phyloP scores from a whole-genome alignment of 2,329 filamentous ascomycete genomes.

The Sporothrix mexicana region DNA sequence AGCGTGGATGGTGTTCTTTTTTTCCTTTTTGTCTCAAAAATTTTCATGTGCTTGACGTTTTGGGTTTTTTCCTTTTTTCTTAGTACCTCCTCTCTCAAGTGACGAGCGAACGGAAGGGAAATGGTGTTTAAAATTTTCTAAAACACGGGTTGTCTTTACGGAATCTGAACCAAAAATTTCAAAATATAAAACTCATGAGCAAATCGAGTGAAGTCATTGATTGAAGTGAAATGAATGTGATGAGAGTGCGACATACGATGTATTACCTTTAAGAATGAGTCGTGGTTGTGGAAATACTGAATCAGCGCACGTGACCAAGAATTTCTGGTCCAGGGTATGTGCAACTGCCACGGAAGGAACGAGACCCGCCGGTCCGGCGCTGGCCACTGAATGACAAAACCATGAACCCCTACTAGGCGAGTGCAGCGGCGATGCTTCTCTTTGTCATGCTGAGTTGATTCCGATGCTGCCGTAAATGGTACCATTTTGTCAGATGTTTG shows the following conservation, averaged over 20 bases:
- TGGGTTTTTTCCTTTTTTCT: background rate
- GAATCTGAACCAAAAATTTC: constrained; percentile 32
- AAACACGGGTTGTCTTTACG: constrained; percentile 16
- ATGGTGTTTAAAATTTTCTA: constrained; percentile 21
- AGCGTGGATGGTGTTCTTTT: background rate
- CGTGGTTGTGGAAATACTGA: background rate
- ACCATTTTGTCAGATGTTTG: background rate
- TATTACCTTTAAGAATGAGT: background rate
- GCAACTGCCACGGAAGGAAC: background rate
- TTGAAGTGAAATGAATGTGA: background rate
- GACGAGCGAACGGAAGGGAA: background rate
- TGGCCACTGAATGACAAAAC: background rate
- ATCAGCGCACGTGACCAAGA: background rate
- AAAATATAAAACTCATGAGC: constrained; percentile 31
- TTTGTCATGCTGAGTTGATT: constrained; percentile 15
- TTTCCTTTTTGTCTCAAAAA: constrained; percentile 3
- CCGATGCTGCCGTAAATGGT: background rate
- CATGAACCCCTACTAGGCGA: background rate
- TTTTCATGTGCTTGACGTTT: constrained; percentile 15
- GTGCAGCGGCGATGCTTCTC: background rate
- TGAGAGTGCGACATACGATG: too few species aligned
- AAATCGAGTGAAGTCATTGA: background rate
- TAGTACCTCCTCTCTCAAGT: background rate
- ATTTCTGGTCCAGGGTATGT: background rate
- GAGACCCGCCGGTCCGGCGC: background rate